Conservation (phyloP, 257 asterid genomes). For the Solanum raphanifolium region DNA sequence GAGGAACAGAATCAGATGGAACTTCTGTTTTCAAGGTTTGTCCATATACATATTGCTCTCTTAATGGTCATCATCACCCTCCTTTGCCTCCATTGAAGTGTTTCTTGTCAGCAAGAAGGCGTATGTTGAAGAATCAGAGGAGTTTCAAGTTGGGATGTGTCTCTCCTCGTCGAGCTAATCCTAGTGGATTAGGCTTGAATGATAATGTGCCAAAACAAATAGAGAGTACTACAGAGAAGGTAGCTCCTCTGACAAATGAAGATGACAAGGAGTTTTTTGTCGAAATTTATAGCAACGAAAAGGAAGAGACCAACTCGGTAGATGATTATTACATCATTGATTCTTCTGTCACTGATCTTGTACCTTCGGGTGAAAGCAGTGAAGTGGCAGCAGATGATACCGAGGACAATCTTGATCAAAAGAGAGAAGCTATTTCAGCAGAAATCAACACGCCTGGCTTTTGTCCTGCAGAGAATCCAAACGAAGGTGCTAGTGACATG, state of each 20-base stretch:
- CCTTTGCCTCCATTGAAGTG: slow-evolving; percentile 59
- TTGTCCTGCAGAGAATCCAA: slow-evolving; percentile 2
- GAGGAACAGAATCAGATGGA: slow-evolving; percentile 57
- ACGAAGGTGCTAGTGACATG: background rate
- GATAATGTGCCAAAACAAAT: background rate
- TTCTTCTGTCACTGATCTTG: background rate
- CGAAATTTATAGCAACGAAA: slow-evolving; percentile 31
- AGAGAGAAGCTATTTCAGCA: background rate
- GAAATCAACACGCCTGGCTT: background rate
- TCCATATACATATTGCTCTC: slow-evolving; percentile 72
- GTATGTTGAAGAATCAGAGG: slow-evolving; percentile 45
- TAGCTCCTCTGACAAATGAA: slow-evolving; percentile 13
- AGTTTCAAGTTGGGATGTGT: slow-evolving; percentile 34
- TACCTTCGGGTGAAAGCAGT: background rate
- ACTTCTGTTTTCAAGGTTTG: slow-evolving; percentile 64
- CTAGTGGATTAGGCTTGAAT: background rate
- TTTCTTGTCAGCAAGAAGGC: slow-evolving; percentile 62
- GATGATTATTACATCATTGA: background rate
- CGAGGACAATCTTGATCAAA: slow-evolving; percentile 1
- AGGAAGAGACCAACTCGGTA: slow-evolving; percentile 5
- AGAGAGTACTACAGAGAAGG: background rate
- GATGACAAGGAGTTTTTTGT: slow-evolving; percentile 31
- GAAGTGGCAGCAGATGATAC: slow-evolving; percentile 4
- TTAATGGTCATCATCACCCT: slow-evolving; percentile 75
- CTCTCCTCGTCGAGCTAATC: slow-evolving; percentile 34